Percentiles rank a stretch among this genome's conserved stretches.
Conservation (phyloP, 176 grass and related monocot species). For the Cenchrus fungigraminus region DNA sequence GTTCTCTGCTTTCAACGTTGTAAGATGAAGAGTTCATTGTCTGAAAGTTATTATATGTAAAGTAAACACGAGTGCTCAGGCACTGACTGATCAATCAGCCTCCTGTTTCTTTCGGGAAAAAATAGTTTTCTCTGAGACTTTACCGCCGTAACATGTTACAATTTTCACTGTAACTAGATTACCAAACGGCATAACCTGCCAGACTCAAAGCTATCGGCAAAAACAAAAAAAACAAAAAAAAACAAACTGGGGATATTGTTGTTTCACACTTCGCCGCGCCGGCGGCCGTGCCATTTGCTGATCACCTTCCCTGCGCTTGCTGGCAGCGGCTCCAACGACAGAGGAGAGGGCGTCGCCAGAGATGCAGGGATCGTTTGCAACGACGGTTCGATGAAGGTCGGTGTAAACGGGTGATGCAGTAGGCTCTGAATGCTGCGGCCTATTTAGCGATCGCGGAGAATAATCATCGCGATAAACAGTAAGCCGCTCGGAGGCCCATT, state of each 20-base stretch:
- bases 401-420: no score
- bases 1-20: neutral
- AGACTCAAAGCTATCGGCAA: no score
- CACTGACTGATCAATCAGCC: neutral
- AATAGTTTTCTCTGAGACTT: no score
- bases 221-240: neutral
- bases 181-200: neutral
- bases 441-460: no score
- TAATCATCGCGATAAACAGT: no score
- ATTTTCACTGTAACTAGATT: no score
- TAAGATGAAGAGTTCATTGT: neutral
- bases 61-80: neutral
- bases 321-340: neutral
- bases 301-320: neutral
- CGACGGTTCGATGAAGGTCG: neutral
- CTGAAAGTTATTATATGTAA: neutral
- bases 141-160: no score
- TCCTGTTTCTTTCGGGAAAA: no score
- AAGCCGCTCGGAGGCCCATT: no score
- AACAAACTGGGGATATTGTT: neutral
- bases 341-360: neutral
- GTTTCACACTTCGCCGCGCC: neutral
- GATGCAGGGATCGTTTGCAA: neutral
- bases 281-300: neutral
- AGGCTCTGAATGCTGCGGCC: no score